Evolutionary conservation across 2,329 filamentous ascomycete genomes (phyloP).

Genomic region (Pseudocercospora eumusae): DNA sequence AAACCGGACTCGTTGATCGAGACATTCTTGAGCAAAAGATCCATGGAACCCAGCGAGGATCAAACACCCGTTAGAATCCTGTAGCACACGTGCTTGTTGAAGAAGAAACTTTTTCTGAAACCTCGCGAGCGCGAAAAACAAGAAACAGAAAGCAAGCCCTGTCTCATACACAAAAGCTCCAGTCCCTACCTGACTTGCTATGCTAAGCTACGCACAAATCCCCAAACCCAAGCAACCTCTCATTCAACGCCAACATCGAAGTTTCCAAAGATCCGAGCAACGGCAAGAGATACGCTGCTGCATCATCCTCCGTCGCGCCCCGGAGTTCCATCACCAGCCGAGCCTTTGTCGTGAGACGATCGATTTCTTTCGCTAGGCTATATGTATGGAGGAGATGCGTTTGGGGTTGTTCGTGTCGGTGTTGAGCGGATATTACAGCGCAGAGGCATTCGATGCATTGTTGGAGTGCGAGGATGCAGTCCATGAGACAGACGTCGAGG

Average conservation of each 20-base stretch:
- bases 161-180: too few relatives aligned
- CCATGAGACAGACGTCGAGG: conserved; percentile 1
- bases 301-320: neutral
- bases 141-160: too few relatives aligned
- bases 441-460: conserved; percentile 8
- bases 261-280: neutral
- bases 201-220: too few relatives aligned
- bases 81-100: too few relatives aligned
- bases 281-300: neutral
- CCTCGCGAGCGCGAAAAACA: too few relatives aligned
- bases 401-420: neutral
- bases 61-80: too few relatives aligned
- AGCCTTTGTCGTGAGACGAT: neutral
- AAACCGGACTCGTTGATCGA: too few relatives aligned
- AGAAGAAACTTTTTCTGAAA: too few relatives aligned
- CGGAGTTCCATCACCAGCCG: neutral
- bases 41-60: too few relatives aligned
- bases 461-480: conserved; percentile 7
- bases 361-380: neutral
- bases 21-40: too few relatives aligned
- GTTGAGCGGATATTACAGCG: neutral
- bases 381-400: neutral
- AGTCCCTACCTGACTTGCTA: too few relatives aligned
- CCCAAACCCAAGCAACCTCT: conserved; percentile 2
- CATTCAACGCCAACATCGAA: neutral